Evolutionary conservation across 139 green algal genomes (phyloP), one percentile per base, ranked within the genome.

Genomic region (Chlamydomonas eustigma): DNA sequence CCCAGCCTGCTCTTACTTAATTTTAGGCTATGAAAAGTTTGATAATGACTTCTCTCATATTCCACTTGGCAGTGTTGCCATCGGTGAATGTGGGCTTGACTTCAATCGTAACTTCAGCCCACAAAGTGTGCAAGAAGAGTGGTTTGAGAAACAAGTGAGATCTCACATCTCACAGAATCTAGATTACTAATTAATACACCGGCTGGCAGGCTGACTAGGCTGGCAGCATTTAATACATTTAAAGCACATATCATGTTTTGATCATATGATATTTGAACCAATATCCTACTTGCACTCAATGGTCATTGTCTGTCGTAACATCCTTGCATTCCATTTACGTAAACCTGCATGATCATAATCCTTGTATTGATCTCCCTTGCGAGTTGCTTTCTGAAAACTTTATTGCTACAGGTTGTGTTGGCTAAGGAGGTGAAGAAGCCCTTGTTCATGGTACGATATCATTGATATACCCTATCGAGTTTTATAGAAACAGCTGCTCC

Each of bases 41-140:
- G 18, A 58, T 12, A 18, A 18, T 58, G 32, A 18, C 30, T 18
- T 51, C 44, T 18, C 44, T 58, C 44, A 18, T 12, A 28, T 58
- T 58, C 18, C 44, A 58, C 68, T 51, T 58, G 75, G 77, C 44
- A 58, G 44, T 36, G 80, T 85, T n/a, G 80, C 80, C 0, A 72
- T 82, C 0, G 86, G 90, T 1, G 91, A 95, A 71, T 91, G 84
- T 66, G 91, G 91, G 0, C 81, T 95, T 2, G 91, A 95, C 80
- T 95, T 92, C 85, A 92, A 94, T 66, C 81, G 91, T 25, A 93
- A 92, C 76, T 95, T 93, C 74, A 87, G 76, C 44, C 86, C 88
- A 0, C 87, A 81, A 2, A 84, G 86, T 8, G 85, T 90, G n/a
- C 90, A 95, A 80, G 77, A 86, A 76, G 12, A 76, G 28, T 89